Percentiles rank a stretch among this genome's conserved stretches.
Evolutionary conservation across 164 flowering plant genomes (phyloP).

Genomic region (Stephania cephalantha): DNA sequence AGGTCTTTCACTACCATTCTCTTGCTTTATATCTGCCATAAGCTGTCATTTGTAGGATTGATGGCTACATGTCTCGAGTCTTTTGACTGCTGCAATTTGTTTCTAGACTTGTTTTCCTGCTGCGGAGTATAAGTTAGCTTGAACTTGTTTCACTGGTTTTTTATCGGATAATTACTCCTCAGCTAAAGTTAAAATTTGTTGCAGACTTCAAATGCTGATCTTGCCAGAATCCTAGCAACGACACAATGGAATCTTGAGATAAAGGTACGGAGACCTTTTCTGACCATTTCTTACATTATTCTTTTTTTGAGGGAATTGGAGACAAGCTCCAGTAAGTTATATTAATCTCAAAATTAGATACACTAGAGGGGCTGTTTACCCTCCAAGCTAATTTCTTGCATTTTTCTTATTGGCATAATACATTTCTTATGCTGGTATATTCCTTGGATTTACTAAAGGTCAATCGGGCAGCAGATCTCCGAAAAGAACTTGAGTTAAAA

Average conservation of each 20-base stretch:
- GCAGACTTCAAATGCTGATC: constrained; percentile 88
- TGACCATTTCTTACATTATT: neutral
- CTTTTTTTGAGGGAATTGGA: no score
- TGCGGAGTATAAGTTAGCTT: neutral
- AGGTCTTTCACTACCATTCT: constrained; percentile 38
- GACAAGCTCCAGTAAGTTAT: no score
- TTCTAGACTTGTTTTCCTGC: constrained; percentile 5
- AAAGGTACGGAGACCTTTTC: constrained; percentile 50
- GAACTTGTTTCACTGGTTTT: no score
- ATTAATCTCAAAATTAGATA: no score
- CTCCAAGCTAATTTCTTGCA: neutral
- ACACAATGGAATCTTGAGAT: constrained; percentile 79
- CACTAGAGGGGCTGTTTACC: no score
- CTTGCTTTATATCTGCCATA: neutral
- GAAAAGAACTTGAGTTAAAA: constrained; percentile 58
- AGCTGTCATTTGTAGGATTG: constrained; percentile 1
- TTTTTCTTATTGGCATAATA: neutral
- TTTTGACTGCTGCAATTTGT: neutral
- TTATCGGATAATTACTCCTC: neutral
- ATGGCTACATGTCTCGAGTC: constrained; percentile 1
- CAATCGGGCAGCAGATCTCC: constrained; percentile 54
- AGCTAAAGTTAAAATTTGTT: constrained; percentile 29
- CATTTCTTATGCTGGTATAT: neutral
- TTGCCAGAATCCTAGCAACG: constrained; percentile 73
- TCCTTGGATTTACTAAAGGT: constrained; percentile 36